Evolutionary conservation across 2,329 filamentous ascomycete species (phyloP), one percentile per base, ranked within the genome.

Genomic region (Fusarium gaditjirri): DNA sequence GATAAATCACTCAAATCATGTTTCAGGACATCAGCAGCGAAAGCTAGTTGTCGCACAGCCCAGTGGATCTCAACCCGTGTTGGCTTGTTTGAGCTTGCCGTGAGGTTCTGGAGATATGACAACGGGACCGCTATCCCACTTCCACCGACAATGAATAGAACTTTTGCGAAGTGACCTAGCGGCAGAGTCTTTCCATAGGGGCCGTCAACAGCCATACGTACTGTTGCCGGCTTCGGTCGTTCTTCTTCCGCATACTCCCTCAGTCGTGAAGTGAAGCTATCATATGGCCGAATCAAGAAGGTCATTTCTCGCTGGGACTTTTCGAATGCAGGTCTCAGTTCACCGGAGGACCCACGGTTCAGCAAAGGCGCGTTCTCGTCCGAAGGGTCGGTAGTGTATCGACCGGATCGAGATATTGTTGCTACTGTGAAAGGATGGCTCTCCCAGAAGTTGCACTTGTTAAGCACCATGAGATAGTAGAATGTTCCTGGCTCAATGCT

Each of bases 351-450:
- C 19, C 5, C 11, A 27, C 23, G 8, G 2, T 11, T 13, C 21
- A 67, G 38, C 5, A 67, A 17, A 0, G 62, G 62, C 1, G 47
- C 12, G 1, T 35, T 12, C 13, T 67, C 64, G 9, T 29, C 36
- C 11, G 36, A 1, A 5, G 19, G 3, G 47, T 56, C 10, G 41
- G 56, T 0, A 3, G 35, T 33, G 10, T 38, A 41, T 27, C 68
- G 31, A 1, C 39, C 52, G 14, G 67, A 36, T 46, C 74, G 65
- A 14, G 67, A 46, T 13, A 80, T 68, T 7, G 77, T 78, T 3
- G 83, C 83, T 27, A 86, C 80, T 0, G 85, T 86, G 63, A 87
- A 87, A 0, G 86, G 86, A 47, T 87, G 86, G 61, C 83, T 86
- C 61, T 87, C 84, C 85, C 85, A 87, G 56, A 77, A 44, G 75